Percentiles rank a stretch among this genome's conserved stretches.
Evolutionary conservation across 768 basidiomycete species (phyloP).

Genomic region (Boletus fagicola): DNA sequence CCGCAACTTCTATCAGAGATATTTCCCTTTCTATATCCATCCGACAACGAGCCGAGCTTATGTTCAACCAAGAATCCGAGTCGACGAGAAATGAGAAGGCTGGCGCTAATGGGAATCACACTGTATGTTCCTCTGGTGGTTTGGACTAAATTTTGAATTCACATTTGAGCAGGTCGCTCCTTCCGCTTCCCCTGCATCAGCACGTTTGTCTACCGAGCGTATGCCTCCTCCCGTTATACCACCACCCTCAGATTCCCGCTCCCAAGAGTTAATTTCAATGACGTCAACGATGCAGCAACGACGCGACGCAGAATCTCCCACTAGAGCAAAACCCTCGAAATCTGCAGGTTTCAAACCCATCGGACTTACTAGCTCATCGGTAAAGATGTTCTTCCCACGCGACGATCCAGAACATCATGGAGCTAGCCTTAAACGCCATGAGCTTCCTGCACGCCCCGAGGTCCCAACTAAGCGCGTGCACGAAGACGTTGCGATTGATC

Average conservation of each 20-base stretch:
- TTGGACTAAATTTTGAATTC: conserved; percentile 1
- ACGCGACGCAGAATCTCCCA: conserved; percentile 18
- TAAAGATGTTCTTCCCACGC: conserved; percentile 80
- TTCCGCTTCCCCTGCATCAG: conserved; percentile 22
- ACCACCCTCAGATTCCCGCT: conserved; percentile 14
- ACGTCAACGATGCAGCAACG: conserved; percentile 16
- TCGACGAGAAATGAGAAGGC: conserved; percentile 37
- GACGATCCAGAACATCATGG: conserved; percentile 63
- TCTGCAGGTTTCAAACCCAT: conserved; percentile 68
- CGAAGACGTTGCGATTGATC: conserved; percentile 21
- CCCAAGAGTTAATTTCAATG: conserved; percentile 10
- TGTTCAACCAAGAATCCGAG: conserved; percentile 23
- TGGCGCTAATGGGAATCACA: conserved; percentile 38
- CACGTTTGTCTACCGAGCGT: conserved; percentile 26
- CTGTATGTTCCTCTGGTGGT: conserved; percentile 19
- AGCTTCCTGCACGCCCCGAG: conserved; percentile 20
- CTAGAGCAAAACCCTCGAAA: conserved; percentile 31
- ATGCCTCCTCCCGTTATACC: conserved; percentile 35
- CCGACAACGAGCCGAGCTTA: conserved; percentile 22
- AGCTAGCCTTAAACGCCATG: conserved; percentile 18
- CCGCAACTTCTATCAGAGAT: conserved; percentile 40
- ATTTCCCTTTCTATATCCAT: conserved; percentile 33
- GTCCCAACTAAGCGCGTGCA: conserved; percentile 29
- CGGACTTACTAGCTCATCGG: conserved; percentile 46
- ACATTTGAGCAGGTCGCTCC: conserved; percentile 18